phyloP scores from a whole-genome alignment of 2,329 filamentous ascomycete species.

The Fusarium nisikadoi region DNA sequence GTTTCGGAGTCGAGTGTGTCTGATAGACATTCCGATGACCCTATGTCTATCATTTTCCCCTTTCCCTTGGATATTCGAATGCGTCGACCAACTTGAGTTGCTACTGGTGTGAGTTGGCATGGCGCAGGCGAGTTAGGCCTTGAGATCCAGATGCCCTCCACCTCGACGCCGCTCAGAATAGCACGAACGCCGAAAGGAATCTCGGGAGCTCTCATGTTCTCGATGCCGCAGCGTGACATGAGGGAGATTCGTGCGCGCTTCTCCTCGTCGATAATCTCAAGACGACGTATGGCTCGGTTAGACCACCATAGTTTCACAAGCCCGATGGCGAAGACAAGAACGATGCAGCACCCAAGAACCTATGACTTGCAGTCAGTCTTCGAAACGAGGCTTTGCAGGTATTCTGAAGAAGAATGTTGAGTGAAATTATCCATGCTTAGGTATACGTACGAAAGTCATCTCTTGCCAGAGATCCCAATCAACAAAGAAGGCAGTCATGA shows the following conservation, averaged over 20 bases:
- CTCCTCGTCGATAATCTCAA: constrained; percentile 74
- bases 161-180: constrained; percentile 82
- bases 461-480: constrained; percentile 87
- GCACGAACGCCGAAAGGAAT: constrained; percentile 89
- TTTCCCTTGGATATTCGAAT: constrained; percentile 36
- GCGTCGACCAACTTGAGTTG: constrained; percentile 36
- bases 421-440: background rate
- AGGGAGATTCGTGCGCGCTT: constrained; percentile 65
- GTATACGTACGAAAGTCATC: constrained; percentile 81
- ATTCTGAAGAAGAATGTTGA: background rate
- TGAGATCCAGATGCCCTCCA: constrained; percentile 86
- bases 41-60: constrained; percentile 24
- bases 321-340: constrained; percentile 74
- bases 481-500: constrained; percentile 66
- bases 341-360: constrained; percentile 79
- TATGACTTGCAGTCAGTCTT: constrained; percentile 49
- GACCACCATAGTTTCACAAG: constrained; percentile 74
- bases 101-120: constrained; percentile 39
- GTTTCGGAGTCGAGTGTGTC: background rate
- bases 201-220: constrained; percentile 58
- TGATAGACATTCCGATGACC: background rate
- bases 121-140: constrained; percentile 56
- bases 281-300: constrained; percentile 64
- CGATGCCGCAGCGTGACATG: constrained; percentile 65
- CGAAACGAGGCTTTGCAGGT: background rate